Evolutionary conservation across 805 yeast species (phyloP), one percentile per base, ranked within the genome.

Genomic region (Saccharomycopsis sp.): DNA sequence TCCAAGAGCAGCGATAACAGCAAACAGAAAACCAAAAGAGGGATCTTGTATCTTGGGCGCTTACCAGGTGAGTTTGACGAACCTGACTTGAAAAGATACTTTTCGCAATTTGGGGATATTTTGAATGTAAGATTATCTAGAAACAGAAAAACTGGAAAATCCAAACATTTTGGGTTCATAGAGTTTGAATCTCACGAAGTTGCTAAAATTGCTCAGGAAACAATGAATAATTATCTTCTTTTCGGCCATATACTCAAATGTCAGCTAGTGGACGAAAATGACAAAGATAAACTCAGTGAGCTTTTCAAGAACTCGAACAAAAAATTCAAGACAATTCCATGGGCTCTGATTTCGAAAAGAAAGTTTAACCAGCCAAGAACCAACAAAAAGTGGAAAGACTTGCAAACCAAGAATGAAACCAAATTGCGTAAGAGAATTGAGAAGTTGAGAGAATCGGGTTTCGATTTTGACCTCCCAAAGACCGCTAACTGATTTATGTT

Each of bases 21-120:
- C 24, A 55, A 56, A 8, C 63, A 64, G 60, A 65, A 67, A 29
- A 63, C 66, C 4, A 74, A 75, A 34, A 77, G 81, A 52, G 91
- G 92, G 41, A 89, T 90, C 56, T 75, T 94, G 56, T 94, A 91
- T 71, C 80, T 94, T 40, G 97, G 98, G 56, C 83, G 97, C 68
- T 79, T 94, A 63, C 99, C 99, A 51, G 85, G 86, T 65, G 97
- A 96, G 48, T 90, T 94, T 75, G 85, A 90, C 66, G 98, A 94
- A 72, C 77, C 73, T 46, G 92, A 88, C 70, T 61, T 77, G 77
- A 79, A 79, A 61, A 81, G 82, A 66, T 94, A 94, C 73, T 92
- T 94, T 70, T 73, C 81, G 52, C 99, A 94, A 74, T 94, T 94
- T 73, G 99, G 99, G 61, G 85, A 81, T 46, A 84, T 94, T 59